Evolutionary conservation across 768 basidiomycete species (phyloP), one percentile per base, ranked within the genome.

Genomic region (Mycena metata): DNA sequence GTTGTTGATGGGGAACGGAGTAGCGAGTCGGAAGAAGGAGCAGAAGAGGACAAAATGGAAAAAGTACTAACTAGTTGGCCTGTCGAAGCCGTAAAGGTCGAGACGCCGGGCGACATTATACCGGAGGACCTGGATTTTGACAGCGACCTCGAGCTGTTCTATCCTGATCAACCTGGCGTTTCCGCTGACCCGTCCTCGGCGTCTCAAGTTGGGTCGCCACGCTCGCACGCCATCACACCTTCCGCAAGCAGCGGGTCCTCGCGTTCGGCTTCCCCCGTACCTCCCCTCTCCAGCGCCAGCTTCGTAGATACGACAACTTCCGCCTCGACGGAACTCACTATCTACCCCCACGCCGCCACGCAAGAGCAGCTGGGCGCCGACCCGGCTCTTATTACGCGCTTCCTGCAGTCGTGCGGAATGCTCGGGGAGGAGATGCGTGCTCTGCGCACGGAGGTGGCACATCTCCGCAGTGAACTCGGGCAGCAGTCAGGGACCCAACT

Each of bases 391-490:
- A 5, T 45, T 30, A 15, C 55, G 39, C 57, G 33, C 42, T 66
- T 66, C 50, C 33, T 60, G 50, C 64, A 59, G 41, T 59, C 57
- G 39, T 66, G 64, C 35, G 65, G 17, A 21, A 15, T 16, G 16
- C 65, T 66, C 5, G 65, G 65, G 5, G 65, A 59, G 6, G 65
- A 66, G 39, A 39, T 66, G 65, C 65, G 58, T 0, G 41, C 65
- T 1, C 58, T 66, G 41, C 65, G 65, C 13, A 24, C 30, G 2
- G 65, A 66, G 50, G 65, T 66, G 16, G 65, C 50, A 12, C n/a
- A 45, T 57, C 51, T 66, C 3, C 65, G 65, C 33, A 10, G 30
- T 21, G 57, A 45, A 35, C 49, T 50, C 39, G 45, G 26, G 11
- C 39, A 39, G 39, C 15, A 15, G n/a, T 39, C 55, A 1, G 24